Percentiles rank a stretch among this genome's conserved stretches.
These are phyloP conservation scores for Pichia nanzhaoensis DNA, from an alignment of 805 yeast species.

Conservation along the genomic window DNA sequence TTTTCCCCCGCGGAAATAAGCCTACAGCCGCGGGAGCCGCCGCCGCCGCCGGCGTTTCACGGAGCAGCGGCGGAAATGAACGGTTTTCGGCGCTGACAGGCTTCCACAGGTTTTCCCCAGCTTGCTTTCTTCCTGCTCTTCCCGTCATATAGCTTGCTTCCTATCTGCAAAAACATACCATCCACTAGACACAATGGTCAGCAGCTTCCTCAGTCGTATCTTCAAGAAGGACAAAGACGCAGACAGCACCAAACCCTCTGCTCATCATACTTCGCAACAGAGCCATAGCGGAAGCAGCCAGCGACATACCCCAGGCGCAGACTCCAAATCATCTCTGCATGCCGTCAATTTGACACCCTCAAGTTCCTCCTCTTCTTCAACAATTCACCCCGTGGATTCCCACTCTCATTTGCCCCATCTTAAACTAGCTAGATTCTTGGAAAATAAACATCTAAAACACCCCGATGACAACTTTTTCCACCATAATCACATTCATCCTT, in stretches of 20 bases:
- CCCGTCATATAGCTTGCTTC: no score
- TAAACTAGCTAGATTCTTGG: constrained; percentile 14
- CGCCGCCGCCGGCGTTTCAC: no score
- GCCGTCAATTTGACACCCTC: background rate
- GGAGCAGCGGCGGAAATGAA: no score
- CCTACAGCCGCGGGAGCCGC: no score
- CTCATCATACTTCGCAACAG: background rate
- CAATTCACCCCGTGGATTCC: constrained; percentile 13
- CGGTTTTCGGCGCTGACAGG: no score
- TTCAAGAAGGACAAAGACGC: constrained; percentile 9
- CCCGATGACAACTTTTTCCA: constrained; percentile 2
- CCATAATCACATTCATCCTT: background rate
- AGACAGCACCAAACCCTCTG: no score
- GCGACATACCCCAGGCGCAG: no score
- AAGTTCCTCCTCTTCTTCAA: constrained; percentile 3
- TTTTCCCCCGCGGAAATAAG: no score
- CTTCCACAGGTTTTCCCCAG: no score
- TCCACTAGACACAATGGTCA: background rate
- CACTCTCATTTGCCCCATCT: constrained; percentile 11
- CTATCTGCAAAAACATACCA: no score
- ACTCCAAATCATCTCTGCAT: background rate
- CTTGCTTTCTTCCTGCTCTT: no score
- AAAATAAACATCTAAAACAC: constrained; percentile 11
- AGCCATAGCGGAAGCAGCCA: background rate
- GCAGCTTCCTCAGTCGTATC: constrained; percentile 3